Evolutionary conservation across 2,329 filamentous ascomycete species (phyloP).

Genomic region (Colletotrichum tofieldiae): DNA sequence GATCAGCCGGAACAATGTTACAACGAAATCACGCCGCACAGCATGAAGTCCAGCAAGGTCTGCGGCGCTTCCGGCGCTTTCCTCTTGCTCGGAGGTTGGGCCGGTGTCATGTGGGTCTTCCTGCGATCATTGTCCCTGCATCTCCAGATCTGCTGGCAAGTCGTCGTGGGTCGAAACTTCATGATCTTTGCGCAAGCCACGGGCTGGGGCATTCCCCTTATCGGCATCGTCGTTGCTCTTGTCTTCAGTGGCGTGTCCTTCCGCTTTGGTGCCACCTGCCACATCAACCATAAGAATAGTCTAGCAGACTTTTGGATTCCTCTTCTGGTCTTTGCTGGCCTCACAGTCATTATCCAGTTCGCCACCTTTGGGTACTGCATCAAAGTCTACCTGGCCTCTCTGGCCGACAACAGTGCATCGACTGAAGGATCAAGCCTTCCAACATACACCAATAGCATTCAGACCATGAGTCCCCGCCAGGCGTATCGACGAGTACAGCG

Average conservation of each 20-base stretch:
- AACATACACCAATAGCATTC: conserved; percentile 82
- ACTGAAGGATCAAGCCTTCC: conserved; percentile 82
- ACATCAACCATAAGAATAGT: conserved; percentile 92
- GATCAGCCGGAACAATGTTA: conserved; percentile 86
- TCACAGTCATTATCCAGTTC: conserved; percentile 86
- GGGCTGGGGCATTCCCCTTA: conserved; percentile 87
- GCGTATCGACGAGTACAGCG: conserved; percentile 89
- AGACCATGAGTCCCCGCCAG: conserved; percentile 85
- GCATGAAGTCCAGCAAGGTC: conserved; percentile 85
- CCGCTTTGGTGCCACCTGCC: conserved; percentile 91
- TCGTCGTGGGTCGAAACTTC: conserved; percentile 88
- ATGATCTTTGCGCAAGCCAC: conserved; percentile 87
- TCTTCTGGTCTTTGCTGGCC: conserved; percentile 81
- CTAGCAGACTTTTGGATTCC: conserved; percentile 93
- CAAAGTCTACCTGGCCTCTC: conserved; percentile 91
- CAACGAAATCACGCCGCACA: conserved; percentile 92
- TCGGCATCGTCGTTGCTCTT: conserved; percentile 83
- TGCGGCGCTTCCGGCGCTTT: conserved; percentile 93
- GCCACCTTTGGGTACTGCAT: conserved; percentile 93
- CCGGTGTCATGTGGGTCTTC: conserved; percentile 91
- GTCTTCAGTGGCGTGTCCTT: conserved; percentile 93
- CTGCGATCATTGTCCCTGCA: conserved; percentile 92
- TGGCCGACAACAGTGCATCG: conserved; percentile 80
- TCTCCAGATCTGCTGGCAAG: conserved; percentile 98
- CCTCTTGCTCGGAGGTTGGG: conserved; percentile 88